Percentiles rank a stretch among this genome's conserved stretches.
These are phyloP conservation scores for Acrasis kona DNA, from an alignment of 78 protist species.

Conservation along the genomic window DNA sequence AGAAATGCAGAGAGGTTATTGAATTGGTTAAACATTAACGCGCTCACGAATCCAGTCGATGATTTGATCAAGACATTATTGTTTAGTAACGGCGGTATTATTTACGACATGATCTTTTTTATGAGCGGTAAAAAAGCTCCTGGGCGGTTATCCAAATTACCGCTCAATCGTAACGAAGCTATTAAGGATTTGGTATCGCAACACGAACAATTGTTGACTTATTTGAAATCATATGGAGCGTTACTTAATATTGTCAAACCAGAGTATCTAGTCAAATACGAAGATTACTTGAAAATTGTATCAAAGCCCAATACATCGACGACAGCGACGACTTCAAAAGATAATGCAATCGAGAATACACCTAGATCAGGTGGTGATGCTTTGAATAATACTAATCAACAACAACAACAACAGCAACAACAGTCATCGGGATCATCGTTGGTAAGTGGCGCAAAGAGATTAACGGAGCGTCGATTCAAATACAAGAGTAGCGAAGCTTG, in stretches of 20 bases:
- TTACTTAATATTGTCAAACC: neutral
- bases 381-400: too few species aligned
- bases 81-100: neutral
- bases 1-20: neutral
- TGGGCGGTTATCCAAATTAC: neutral
- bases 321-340: neutral
- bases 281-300: slow-evolving; percentile 1
- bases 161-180: too few species aligned
- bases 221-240: slow-evolving; percentile 13
- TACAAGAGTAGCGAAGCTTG: slow-evolving; percentile 4
- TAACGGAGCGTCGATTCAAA: slow-evolving; percentile 9
- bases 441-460: too few species aligned
- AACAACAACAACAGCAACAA: too few species aligned
- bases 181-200: too few species aligned
- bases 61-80: neutral
- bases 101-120: slow-evolving; percentile 7
- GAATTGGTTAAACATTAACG: slow-evolving; percentile 14
- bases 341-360: neutral
- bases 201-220: slow-evolving; percentile 6
- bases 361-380: neutral
- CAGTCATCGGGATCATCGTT: too few species aligned
- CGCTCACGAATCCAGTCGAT: slow-evolving; percentile 11
- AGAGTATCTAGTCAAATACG: slow-evolving; percentile 25
- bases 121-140: neutral
- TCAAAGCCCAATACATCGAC: neutral